A percentile compares a stretch with the other conserved stretches of the same genome.
Evolutionary conservation across 1,284 basidiomycete species (phyloP).

Genomic region (Ustilago xerochloae): DNA sequence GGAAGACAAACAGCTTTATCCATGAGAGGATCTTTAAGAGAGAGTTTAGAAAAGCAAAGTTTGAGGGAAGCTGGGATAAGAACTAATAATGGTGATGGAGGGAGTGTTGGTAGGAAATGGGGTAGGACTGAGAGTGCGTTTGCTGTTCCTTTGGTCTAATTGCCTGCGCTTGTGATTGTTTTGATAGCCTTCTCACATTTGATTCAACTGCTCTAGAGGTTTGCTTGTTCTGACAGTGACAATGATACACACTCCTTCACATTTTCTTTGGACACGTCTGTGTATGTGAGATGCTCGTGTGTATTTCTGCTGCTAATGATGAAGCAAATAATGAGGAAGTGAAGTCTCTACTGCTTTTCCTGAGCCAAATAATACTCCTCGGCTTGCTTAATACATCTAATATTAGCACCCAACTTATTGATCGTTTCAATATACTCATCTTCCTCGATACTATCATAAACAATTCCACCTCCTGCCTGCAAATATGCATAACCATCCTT

Average conservation of each 20-base stretch:
- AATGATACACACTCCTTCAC: constrained; percentile 5
- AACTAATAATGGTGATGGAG: not conserved
- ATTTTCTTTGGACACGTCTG: not conserved
- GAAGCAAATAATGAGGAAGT: not conserved
- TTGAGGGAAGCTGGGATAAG: constrained; percentile 14
- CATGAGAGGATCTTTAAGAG: not conserved
- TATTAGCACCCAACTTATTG: constrained; percentile 91
- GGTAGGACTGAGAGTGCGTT: not conserved
- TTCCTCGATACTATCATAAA: constrained; percentile 95
- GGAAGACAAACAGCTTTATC: not conserved
- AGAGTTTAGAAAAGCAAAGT: constrained; percentile 16
- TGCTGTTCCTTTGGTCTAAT: constrained; percentile 4
- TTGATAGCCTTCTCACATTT: not conserved
- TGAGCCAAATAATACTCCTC: constrained; percentile 71
- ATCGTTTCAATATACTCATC: constrained; percentile 96
- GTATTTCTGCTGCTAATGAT: not conserved
- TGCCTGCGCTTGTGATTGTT: not conserved
- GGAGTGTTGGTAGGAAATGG: not conserved
- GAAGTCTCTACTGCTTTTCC: constrained; percentile 1
- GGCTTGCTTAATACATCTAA: constrained; percentile 85
- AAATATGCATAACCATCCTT: constrained; percentile 91
- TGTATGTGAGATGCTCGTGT: too few species aligned
- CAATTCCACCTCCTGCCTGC: constrained; percentile 93
- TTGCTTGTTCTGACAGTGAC: too few species aligned
- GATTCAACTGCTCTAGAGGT: too few species aligned